Conservation (phyloP, 169 alveolate species). For the Eimeria maxima region DNA sequence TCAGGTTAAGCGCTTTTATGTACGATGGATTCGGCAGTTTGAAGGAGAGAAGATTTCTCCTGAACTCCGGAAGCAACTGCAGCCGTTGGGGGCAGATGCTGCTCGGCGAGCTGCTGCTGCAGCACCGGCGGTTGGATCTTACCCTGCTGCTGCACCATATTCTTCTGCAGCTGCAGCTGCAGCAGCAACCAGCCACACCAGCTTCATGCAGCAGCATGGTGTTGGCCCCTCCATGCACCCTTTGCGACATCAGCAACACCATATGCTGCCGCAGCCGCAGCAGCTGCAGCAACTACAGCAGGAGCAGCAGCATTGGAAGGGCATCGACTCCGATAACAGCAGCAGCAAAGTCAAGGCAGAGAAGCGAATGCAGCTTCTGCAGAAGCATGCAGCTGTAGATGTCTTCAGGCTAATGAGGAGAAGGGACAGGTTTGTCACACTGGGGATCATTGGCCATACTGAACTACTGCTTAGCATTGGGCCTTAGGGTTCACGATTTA, state of each 20-base stretch:
- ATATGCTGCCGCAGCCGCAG: conserved; percentile 19
- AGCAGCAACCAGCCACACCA: not conserved
- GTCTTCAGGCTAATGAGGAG: conserved; percentile 36
- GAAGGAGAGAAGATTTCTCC: conserved; percentile 74
- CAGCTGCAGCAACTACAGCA: too few relatives aligned
- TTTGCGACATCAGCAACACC: conserved; percentile 14
- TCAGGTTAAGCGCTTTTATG: conserved; percentile 76
- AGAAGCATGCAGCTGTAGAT: conserved; percentile 39
- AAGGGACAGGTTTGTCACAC: conserved; percentile 13
- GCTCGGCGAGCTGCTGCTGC: conserved; percentile 30
- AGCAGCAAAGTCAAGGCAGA: conserved; percentile 19
- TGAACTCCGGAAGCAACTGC: conserved; percentile 54
- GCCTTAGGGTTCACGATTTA: not conserved
- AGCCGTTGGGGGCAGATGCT: conserved; percentile 43
- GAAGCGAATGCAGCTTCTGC: conserved; percentile 21
- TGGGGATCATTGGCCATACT: not conserved
- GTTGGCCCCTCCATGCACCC: not conserved
- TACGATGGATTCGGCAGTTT: conserved; percentile 68
- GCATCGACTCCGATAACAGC: not conserved
- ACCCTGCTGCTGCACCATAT: too few relatives aligned
- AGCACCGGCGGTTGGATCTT: conserved; percentile 24
- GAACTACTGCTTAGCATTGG: not conserved
- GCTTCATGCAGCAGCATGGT: conserved; percentile 24
- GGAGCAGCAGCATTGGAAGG: not conserved
- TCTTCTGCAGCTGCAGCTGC: too few relatives aligned